Percentiles rank a stretch among this genome's conserved stretches.
Conservation (phyloP, 805 yeast genomes). For the Kodamaea kakaduensis region DNA sequence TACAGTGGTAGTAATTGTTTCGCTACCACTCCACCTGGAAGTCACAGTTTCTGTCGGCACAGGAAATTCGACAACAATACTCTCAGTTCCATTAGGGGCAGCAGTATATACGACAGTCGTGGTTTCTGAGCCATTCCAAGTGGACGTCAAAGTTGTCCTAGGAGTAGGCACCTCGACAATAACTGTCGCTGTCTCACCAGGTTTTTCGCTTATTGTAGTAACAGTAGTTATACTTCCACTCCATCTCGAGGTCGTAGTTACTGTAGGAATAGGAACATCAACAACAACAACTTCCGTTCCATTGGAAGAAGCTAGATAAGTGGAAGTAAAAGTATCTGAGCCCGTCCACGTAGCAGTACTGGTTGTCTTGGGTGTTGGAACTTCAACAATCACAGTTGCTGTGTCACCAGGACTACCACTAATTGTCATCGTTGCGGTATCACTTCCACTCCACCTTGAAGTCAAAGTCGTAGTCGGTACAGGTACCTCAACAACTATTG, state of each 20-base stretch:
- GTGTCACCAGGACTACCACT: slow-evolving; percentile 6
- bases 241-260: slow-evolving; percentile 12
- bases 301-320: slow-evolving; percentile 10
- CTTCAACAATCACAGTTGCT: slow-evolving; percentile 12
- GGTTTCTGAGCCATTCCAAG: slow-evolving; percentile 12
- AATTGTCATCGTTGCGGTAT: neutral
- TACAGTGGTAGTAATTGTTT: slow-evolving; percentile 14
- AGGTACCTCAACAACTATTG: slow-evolving; percentile 14
- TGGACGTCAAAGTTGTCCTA: slow-evolving; percentile 11
- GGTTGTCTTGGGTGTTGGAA: slow-evolving; percentile 13
- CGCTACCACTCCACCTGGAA: slow-evolving; percentile 11
- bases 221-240: slow-evolving; percentile 7
- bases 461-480: slow-evolving; percentile 1
- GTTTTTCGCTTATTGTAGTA: slow-evolving; percentile 4
- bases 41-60: slow-evolving; percentile 6
- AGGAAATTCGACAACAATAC: slow-evolving; percentile 14
- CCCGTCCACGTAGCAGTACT: slow-evolving; percentile 12
- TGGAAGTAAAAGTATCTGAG: slow-evolving; percentile 5
- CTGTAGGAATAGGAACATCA: slow-evolving; percentile 12
- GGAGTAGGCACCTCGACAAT: slow-evolving; percentile 21
- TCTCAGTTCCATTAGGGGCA: slow-evolving; percentile 11
- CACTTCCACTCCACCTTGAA: slow-evolving; percentile 3
- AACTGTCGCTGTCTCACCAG: slow-evolving; percentile 19
- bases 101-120: slow-evolving; percentile 10
- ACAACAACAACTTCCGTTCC: slow-evolving; percentile 13